Evolutionary conservation across 805 yeast species (phyloP), one percentile per base, ranked within the genome.

Genomic region (Saccharomycopsis olivae): DNA sequence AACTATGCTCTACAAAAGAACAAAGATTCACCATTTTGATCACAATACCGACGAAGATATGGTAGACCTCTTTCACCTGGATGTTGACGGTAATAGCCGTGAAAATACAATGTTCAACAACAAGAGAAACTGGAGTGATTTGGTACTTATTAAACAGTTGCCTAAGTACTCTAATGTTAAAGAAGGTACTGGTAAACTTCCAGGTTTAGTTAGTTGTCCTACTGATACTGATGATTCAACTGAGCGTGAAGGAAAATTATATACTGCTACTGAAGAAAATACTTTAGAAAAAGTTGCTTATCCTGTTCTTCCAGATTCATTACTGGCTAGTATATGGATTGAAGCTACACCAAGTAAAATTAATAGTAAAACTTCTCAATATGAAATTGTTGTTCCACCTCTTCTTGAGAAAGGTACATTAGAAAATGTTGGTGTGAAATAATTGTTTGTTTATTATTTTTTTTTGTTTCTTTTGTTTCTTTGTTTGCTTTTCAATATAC

Each of bases 1-100:
- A 1, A 60, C 63, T 4, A 63, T 89, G 47, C 62, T 89, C 49
- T 69, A 81, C 57, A 74, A 68, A 50, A 66, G 95, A 50, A 68
- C 83, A 11, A 69, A 68, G 39, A 62, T 73, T 17, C 96, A 88
- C 58, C 77, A 70, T 46, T 79, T 78, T 49, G 81, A 72, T 52
- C 57, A 52, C 30, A 56, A 65, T 29, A 77, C 88, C 3, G 83
- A 75, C 48, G 96, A 89, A 56, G 92, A 86, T 51, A 69, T 82
- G 54, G 73, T 86, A n/a, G 81, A 83, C 1, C 51, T 87, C 5
- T 87, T 88, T 58, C 52, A 60, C 3, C 53, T 57, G 18, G 83
- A 84, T 39, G 74, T 77, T 0, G 69, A 76, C 45, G 81, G 78
- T 2, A 47, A 58, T 2, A 29, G 37, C 2, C 60, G 80, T 42